Evolutionary conservation across 2,329 filamentous ascomycete genomes (phyloP), one percentile per base, ranked within the genome.

Genomic region (Leptosphaerulina australis): DNA sequence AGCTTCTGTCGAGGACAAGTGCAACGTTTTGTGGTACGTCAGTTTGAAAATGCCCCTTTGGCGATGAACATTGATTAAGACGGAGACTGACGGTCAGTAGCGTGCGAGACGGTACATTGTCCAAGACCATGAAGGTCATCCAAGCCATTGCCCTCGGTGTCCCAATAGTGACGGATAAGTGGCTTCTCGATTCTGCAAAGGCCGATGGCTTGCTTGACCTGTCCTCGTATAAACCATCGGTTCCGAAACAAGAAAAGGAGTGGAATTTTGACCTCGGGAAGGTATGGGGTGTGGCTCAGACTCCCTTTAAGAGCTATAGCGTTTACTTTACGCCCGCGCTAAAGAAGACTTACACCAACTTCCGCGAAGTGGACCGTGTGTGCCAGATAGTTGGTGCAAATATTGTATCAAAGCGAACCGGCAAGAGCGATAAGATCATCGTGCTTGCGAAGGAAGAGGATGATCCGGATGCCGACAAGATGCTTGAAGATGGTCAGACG

Each of bases 321-420:
- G 68, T 82, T 20, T 81, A 79, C 58, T 75, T 81, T 62, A 81
- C 79, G 0, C 69, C 69, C 8, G 61, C 69, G 2, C 63, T 77
- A 12, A 69, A 69, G 28, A 62, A 60, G 15, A 59, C 64, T 3
- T 69, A 71, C 49, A 38, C 25, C 49, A 55, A 21, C 3, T 78
- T 75, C 53, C 46, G 56, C 1, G 72, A 75, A n/a, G 67, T 80
- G 4, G 64, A 72, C 25, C 56, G 67, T 4, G 66, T 79, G 0
- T 69, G 65, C 15, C 65, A 63, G 25, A 66, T 68, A 4, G 70
- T 70, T 6, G 77, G 78, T 3, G 76, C 74, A 4, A 55, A 55
- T 5, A 61, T 76, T 2, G 55, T 65, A 4, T 68, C 58, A 47
- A 64, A 63, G 11, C 57, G 62, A 20, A 59, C 63, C 5, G 55